phyloP scores from a whole-genome alignment of 2,329 filamentous ascomycete species.

The Phyllosticta citribraziliensis region DNA sequence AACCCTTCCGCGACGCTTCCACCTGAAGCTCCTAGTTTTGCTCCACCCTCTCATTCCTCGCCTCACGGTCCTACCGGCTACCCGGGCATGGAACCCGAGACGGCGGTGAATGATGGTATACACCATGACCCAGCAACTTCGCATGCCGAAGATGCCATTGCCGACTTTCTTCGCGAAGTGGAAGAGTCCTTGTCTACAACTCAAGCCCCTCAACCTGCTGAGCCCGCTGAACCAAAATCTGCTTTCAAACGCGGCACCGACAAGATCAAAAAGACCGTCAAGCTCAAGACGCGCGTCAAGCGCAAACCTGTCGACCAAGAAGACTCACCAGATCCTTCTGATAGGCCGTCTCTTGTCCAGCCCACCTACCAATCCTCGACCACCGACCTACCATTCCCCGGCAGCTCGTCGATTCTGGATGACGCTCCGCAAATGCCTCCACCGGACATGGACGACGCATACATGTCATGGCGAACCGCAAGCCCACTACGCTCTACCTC shows the following conservation, averaged over 20 bases:
- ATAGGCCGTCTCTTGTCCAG: conserved; percentile 32
- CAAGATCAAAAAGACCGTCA: conserved; percentile 24
- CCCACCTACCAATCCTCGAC: conserved; percentile 42
- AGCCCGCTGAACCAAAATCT: conserved; percentile 18
- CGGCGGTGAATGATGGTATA: conserved; percentile 3
- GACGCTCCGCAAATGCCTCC: conserved; percentile 43
- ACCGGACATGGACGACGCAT: conserved; percentile 48
- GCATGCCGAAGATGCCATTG: conserved; percentile 29
- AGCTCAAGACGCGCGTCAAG: conserved; percentile 15
- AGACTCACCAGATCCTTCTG: conserved; percentile 8
- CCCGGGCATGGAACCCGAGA: background rate
- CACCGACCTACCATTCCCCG: conserved; percentile 34
- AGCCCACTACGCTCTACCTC: conserved; percentile 40
- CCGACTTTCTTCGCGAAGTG: conserved; percentile 35
- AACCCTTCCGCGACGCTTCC: conserved; percentile 17
- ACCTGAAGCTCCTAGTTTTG: conserved; percentile 9
- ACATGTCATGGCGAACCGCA: conserved; percentile 48
- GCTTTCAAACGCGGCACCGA: conserved; percentile 15
- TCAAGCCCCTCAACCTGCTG: conserved; percentile 1
- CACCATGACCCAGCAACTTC: conserved; percentile 22
- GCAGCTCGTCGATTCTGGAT: conserved; percentile 43
- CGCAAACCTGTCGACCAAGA: conserved; percentile 13
- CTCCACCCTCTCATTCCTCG: background rate
- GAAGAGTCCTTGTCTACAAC: conserved; percentile 20
- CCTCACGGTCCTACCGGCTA: conserved; percentile 2